Conservation (phyloP, 176 grass and related monocot genomes). For the Rhynchospora pubera region DNA sequence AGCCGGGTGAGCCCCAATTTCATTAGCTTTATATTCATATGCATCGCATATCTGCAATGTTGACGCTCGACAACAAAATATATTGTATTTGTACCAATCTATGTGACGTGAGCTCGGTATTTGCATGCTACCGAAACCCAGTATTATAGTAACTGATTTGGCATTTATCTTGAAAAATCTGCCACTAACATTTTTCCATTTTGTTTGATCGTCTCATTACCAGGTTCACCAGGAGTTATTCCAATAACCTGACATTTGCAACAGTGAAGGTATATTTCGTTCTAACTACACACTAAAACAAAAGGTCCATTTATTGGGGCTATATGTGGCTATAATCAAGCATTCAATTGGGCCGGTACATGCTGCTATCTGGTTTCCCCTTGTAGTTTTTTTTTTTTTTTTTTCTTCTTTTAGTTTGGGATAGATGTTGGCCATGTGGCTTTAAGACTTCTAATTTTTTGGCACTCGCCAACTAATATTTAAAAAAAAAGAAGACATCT, state of each 20-base stretch:
- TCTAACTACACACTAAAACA: neutral
- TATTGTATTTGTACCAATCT: no score
- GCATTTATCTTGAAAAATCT: neutral
- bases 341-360: neutral
- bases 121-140: neutral
- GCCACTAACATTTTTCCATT: neutral
- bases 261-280: constrained; percentile 54
- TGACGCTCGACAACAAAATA: neutral
- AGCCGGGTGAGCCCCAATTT: constrained; percentile 38
- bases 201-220: neutral
- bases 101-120: no score
- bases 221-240: constrained; percentile 57
- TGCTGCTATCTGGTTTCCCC: neutral
- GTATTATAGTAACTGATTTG: neutral
- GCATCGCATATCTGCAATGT: no score
- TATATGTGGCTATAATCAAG: neutral
- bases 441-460: no score
- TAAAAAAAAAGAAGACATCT: no score
- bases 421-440: no score
- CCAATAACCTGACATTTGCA: constrained; percentile 52
- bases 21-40: neutral
- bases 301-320: neutral
- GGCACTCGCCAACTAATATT: no score
- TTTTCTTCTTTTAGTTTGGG: no score
- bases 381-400: no score